Evolutionary conservation across 1,284 basidiomycete species (phyloP).

Genomic region (Clitocybe nebularis): DNA sequence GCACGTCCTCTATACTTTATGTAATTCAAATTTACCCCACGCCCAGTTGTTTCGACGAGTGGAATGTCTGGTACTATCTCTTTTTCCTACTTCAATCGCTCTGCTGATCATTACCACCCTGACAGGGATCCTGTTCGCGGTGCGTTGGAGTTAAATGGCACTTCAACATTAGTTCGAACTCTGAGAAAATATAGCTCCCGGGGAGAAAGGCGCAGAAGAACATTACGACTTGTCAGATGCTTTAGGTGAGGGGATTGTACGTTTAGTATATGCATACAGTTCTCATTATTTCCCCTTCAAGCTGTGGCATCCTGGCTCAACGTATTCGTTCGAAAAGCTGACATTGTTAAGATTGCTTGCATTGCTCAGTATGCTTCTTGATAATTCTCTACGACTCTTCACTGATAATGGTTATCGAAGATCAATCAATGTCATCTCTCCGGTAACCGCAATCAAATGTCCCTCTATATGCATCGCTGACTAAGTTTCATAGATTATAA

Average conservation of each 20-base stretch:
- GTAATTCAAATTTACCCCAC: background rate
- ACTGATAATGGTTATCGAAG: conserved; percentile 13
- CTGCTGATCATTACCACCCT: background rate
- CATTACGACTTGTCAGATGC: conserved; percentile 62
- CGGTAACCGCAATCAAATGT: conserved; percentile 25
- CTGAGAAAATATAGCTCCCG: conserved; percentile 35
- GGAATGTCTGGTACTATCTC: conserved; percentile 50
- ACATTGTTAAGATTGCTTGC: conserved; percentile 60
- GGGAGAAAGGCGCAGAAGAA: conserved; percentile 56
- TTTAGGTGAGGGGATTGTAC: conserved; percentile 34
- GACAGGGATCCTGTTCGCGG: conserved; percentile 37
- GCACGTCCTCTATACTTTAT: background rate
- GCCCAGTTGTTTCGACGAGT: conserved; percentile 51
- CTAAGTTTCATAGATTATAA: conserved; percentile 29
- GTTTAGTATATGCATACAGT: background rate
- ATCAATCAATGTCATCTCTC: conserved; percentile 52
- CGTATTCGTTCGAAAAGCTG: conserved; percentile 57
- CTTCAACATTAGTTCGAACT: too few relatives aligned
- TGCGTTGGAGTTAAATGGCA: conserved; percentile 11
- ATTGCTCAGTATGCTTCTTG: conserved; percentile 48
- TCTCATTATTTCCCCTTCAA: conserved; percentile 9
- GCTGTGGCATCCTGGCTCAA: conserved; percentile 58
- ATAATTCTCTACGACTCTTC: background rate
- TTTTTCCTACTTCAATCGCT: background rate
- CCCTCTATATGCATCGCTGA: background rate